Evolutionary conservation across 2,329 filamentous ascomycete species (phyloP), one percentile per base, ranked within the genome.

Genomic region (Fusarium nodosum): DNA sequence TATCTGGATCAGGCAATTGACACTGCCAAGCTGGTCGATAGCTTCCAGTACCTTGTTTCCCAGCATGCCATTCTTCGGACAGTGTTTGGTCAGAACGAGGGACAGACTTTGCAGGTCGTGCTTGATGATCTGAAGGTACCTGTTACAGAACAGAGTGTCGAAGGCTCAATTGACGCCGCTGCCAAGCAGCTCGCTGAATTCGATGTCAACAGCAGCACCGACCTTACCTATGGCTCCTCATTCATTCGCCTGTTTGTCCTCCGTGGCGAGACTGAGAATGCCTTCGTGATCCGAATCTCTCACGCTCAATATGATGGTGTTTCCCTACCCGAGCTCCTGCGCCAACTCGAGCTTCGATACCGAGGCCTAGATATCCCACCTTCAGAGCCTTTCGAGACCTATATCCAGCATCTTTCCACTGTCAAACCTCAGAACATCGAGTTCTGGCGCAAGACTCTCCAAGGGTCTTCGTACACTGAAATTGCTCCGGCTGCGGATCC

Each of bases 231-330:
- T 2, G 72, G 72, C 3, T 33, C 61, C 2, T 56, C 68, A 4
- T 74, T 72, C 48, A 56, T 74, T 5, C 68, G 60, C 5, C 59
- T 74, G 1, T 74, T 74, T 24, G 31, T 70, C 15, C 50, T 74
- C 0, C 57, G 54, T 5, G 70, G 72, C 0, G 52, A 58, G 5
- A 59, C 24, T 8, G 72, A 74, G 31, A 74, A 72, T 5, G 72
- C 68, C 0, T 57, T 74, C 9, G 71, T 74, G 63, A 74, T 74
- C 12, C 72, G 72, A 8, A 69, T 86, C 16, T 86, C 84, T 0
- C 83, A 85, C 64, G 83, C 83, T 0, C 83, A 85, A 66, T 85
- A 85, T 52, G 83, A 85, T 26, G 83, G 83, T 28, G 80, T 85
- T 20, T 84, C 80, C 24, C 74, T 85, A 5, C 83, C 83, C 1